Evolutionary conservation across 495 filamentous ascomycete genomes (phyloP).

Genomic region (Penicillium desertorum): DNA sequence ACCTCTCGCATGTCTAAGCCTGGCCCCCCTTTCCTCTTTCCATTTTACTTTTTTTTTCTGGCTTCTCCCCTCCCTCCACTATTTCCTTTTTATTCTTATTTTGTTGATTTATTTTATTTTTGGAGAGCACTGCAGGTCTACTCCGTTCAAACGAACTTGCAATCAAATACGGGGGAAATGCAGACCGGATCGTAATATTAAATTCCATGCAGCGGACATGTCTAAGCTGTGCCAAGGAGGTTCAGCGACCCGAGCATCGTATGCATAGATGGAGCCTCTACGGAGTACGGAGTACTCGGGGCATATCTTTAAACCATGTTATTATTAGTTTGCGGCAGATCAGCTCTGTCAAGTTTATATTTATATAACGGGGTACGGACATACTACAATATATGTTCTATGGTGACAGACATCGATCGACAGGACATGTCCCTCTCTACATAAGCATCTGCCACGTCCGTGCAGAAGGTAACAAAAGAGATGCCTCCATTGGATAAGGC

Average conservation of each 20-base stretch:
- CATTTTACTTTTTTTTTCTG: not conserved
- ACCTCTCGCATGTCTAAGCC: constrained; percentile 5
- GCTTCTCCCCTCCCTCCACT: not conserved
- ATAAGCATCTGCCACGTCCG: constrained; percentile 9
- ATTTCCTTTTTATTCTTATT: not conserved
- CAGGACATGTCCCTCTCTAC: not conserved
- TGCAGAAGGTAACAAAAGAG: not conserved
- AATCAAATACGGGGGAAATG: constrained; percentile 13
- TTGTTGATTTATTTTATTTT: not conserved
- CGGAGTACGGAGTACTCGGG: not conserved
- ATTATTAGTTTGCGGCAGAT: constrained; percentile 2
- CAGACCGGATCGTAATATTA: constrained; percentile 16
- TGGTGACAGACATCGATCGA: constrained; percentile 1
- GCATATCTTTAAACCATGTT: constrained; percentile 12
- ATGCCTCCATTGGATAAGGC: not conserved
- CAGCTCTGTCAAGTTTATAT: constrained; percentile 8
- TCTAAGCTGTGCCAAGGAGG: constrained; percentile 6
- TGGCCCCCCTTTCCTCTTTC: not conserved
- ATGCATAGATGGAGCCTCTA: not conserved
- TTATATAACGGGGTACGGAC: not conserved
- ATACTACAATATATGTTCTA: too few species aligned
- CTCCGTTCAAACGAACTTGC: not conserved
- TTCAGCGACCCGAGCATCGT: not conserved
- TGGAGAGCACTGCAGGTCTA: not conserved
- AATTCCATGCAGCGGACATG: constrained; percentile 11